Conservation (phyloP, 345 rosid species). For the Pelargonium nanum region DNA sequence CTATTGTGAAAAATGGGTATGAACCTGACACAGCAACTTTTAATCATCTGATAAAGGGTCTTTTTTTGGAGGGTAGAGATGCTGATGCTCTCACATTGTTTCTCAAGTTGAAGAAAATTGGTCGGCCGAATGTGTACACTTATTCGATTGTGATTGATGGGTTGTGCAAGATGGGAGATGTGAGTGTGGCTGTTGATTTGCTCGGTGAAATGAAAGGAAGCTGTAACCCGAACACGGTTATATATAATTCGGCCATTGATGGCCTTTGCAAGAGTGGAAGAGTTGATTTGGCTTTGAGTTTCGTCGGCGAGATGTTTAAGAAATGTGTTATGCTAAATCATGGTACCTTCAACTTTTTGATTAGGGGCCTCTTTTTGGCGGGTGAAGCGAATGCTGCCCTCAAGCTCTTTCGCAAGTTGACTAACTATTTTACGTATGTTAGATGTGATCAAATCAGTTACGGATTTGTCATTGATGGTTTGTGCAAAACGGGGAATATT, state of each 20-base stretch:
- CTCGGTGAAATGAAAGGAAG: neutral
- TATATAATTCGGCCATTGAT: neutral
- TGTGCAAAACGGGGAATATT: slow-evolving; percentile 15
- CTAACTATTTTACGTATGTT: neutral
- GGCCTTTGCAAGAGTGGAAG: neutral
- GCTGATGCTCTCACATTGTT: neutral
- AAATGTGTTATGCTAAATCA: neutral
- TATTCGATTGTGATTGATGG: neutral
- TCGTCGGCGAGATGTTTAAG: neutral
- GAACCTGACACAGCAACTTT: neutral
- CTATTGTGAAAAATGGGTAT: neutral
- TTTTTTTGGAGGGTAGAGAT: neutral
- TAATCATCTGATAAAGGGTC: neutral
- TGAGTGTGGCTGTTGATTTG: neutral
- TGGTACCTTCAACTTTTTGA: neutral
- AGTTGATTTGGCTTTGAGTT: neutral
- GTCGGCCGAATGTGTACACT: neutral
- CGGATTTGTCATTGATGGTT: slow-evolving; percentile 9
- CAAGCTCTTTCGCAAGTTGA: neutral
- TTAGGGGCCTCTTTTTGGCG: neutral
- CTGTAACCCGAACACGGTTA: neutral
- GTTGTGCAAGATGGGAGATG: neutral
- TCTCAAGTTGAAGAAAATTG: neutral
- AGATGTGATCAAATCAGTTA: neutral
- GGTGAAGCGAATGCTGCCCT: neutral